Evolutionary conservation across 2,329 filamentous ascomycete genomes (phyloP), one percentile per base, ranked within the genome.

Genomic region (Paracorniculantispora psalliotae): DNA sequence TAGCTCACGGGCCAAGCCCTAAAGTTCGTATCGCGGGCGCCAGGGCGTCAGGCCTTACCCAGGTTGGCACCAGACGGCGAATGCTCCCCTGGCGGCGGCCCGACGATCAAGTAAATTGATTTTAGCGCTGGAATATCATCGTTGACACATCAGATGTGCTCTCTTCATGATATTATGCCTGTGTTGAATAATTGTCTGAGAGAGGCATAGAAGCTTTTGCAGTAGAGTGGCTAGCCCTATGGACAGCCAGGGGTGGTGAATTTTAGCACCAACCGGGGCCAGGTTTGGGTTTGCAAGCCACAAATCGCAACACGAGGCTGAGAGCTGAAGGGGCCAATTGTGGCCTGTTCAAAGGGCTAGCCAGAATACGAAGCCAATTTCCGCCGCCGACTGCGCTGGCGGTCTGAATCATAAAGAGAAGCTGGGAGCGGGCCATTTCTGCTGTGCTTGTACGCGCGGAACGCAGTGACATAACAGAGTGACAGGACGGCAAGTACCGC

Each of bases 261-360:
- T 7, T 41, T 43, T 44, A 35, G 47, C 35, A 56, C 25, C 23
- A 33, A 30, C 53, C 12, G 43, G 15, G 44, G 37, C 23, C 25
- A 26, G 30, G 7, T 44, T 48, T 56, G 43, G 28, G 53, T 48
- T 37, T 56, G 53, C 30, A 48, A 55, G 41, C 37, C 53, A 26
- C 43, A 55, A n/a, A 23, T 39, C 21, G 37, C 21, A 55, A 47
- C 52, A 56, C 43, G 53, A 37, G 43, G 53, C 53, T 37, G 30
- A 35, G 28, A n/a, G 23, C 8, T 43, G 25, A 21, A 30, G 33
- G 10, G 10, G 26, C 25, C 33, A 23, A 21, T 26, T 28, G 51
- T 9, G 12, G 19, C 19, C 39, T 3, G n/a, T 9, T 15, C 37
- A 30, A 15, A 43, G 3, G 23, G 17, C 7, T 3, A 13, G 17